Percentiles rank a stretch among this genome's conserved stretches.
These are phyloP conservation scores for Cladophialophora exuberans DNA, from an alignment of 2,329 filamentous ascomycete genomes.

Conservation along the genomic window DNA sequence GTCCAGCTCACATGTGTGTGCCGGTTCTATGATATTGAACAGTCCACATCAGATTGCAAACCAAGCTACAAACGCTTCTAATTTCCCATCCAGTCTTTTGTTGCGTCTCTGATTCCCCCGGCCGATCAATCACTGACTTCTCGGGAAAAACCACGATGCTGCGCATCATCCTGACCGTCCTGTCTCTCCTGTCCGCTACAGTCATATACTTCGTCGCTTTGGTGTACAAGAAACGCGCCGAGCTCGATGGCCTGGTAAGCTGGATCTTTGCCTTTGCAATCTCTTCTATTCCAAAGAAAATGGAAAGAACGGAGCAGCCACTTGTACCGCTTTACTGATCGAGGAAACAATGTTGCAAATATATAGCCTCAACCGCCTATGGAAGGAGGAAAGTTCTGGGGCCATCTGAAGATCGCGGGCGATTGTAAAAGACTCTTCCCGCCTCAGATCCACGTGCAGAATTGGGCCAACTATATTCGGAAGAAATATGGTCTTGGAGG, in stretches of 20 bases:
- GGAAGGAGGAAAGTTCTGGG: slow-evolving; percentile 29
- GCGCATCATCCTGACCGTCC: slow-evolving; percentile 13
- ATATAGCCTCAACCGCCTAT: slow-evolving; percentile 34
- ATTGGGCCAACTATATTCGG: slow-evolving; percentile 30
- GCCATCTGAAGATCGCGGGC: slow-evolving; percentile 31
- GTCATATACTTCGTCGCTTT: slow-evolving; percentile 27
- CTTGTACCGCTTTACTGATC: no score
- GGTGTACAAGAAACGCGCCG: slow-evolving; percentile 27
- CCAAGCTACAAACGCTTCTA: no score
- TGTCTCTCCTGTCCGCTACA: slow-evolving; percentile 17
- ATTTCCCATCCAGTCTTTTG: no score
- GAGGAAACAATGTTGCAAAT: background rate
- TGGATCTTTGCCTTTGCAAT: background rate
- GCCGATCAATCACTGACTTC: no score
- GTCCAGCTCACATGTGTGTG: no score
- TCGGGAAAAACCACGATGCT: slow-evolving; percentile 10
- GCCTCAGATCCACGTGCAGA: slow-evolving; percentile 29
- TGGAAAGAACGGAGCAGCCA: no score
- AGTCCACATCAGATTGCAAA: no score
- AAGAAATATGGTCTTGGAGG: slow-evolving; percentile 32
- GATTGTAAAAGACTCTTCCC: slow-evolving; percentile 31
- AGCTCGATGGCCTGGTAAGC: slow-evolving; percentile 30
- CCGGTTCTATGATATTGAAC: no score
- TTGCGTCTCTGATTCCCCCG: no score
- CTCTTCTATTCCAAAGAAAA: background rate